phyloP scores from a whole-genome alignment of 495 filamentous ascomycete species.

The Aspergillus saccharolyticus region DNA sequence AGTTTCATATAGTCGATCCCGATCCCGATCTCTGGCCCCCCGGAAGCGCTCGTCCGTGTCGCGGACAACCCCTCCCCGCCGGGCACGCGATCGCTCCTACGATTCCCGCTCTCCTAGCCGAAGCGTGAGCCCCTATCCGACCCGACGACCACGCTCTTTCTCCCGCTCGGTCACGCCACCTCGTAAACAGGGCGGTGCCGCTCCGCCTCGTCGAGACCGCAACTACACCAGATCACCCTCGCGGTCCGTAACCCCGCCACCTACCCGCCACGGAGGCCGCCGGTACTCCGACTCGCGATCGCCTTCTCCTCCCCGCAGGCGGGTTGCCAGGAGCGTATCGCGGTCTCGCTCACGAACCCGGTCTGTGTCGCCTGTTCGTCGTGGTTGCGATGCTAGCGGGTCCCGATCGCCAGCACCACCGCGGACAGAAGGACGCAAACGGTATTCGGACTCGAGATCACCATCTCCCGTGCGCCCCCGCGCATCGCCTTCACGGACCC shows the following conservation, averaged over 20 bases:
- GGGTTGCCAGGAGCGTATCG: slow-evolving; percentile 17
- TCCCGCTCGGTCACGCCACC: slow-evolving; percentile 35
- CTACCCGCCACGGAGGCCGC: slow-evolving; percentile 12
- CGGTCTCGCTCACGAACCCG: slow-evolving; percentile 26
- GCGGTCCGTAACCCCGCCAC: slow-evolving; percentile 33
- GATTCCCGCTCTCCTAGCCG: slow-evolving; percentile 28
- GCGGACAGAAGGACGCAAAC: slow-evolving; percentile 17
- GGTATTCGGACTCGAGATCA: slow-evolving; percentile 23
- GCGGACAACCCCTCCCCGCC: slow-evolving; percentile 27
- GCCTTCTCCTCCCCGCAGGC: slow-evolving; percentile 23
- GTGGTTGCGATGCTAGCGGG: slow-evolving; percentile 11
- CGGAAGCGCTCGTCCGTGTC: slow-evolving; percentile 15
- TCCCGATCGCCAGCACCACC: slow-evolving; percentile 26
- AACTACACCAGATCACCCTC: slow-evolving; percentile 33
- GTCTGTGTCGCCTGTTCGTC: slow-evolving; percentile 19
- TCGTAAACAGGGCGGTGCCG: slow-evolving; percentile 18
- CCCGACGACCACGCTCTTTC: slow-evolving; percentile 21
- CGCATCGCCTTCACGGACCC: slow-evolving; percentile 19
- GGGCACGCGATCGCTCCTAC: slow-evolving; percentile 24
- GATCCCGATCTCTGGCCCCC: slow-evolving; percentile 3
- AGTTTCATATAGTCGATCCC: slow-evolving; percentile 32
- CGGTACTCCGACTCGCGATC: slow-evolving; percentile 27
- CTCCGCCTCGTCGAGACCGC: slow-evolving; percentile 11
- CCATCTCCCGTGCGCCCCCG: slow-evolving; percentile 17
- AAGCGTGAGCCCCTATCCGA: slow-evolving; percentile 22